phyloP scores from a whole-genome alignment of 2,329 filamentous ascomycete genomes.

The Trichoderma sp. region DNA sequence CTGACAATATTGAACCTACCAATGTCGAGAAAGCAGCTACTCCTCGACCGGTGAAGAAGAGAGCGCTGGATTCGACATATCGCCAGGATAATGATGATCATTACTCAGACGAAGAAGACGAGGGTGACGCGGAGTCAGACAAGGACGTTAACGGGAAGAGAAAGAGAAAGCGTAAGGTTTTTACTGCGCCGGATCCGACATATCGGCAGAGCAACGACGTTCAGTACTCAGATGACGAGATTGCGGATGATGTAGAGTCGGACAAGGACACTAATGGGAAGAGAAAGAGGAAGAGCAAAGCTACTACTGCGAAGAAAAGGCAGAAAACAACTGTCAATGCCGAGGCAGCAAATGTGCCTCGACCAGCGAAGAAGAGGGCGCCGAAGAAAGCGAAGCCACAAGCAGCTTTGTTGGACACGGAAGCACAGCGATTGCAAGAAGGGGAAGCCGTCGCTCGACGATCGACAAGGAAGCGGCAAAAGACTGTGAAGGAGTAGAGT shows the following conservation, averaged over 20 bases:
- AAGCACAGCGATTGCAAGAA: neutral
- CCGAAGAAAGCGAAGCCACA: constrained; percentile 2
- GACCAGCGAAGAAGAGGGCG: neutral
- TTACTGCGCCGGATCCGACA: constrained; percentile 26
- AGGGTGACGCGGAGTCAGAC: constrained; percentile 30
- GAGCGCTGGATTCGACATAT: constrained; percentile 31
- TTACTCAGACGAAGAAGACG: constrained; percentile 31
- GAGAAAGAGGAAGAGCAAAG: constrained; percentile 1
- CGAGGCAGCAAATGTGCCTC: neutral
- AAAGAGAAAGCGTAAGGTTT: constrained; percentile 5
- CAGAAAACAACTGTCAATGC: neutral
- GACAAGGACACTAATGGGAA: constrained; percentile 16
- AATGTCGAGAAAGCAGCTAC: neutral
- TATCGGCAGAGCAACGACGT: constrained; percentile 33
- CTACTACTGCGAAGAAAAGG: neutral
- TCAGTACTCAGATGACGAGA: constrained; percentile 30
- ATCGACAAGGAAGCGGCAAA: constrained; percentile 24
- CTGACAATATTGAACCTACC: neutral
- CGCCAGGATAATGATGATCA: constrained; percentile 30
- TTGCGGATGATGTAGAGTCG: constrained; percentile 31
- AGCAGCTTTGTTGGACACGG: neutral
- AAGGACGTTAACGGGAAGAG: constrained; percentile 2
- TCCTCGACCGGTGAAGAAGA: neutral
- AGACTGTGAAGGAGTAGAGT: neutral
- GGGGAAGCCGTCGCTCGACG: neutral